Evolutionary conservation across 805 yeast species (phyloP).

Genomic region (Clavispora vitiphila): DNA sequence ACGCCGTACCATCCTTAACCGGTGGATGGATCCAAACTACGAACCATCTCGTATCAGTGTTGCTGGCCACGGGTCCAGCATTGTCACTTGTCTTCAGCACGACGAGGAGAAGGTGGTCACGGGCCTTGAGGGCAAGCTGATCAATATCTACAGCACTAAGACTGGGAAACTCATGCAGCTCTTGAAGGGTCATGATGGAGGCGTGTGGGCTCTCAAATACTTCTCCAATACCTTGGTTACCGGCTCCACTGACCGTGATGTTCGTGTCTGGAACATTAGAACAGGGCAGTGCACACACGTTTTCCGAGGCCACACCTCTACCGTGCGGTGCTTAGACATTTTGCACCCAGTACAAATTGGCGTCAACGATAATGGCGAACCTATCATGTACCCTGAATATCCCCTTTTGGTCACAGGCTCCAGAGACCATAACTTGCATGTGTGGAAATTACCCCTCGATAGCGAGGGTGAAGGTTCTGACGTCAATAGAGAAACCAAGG

Average conservation of each 20-base stretch:
- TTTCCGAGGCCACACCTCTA: slow-evolving; percentile 86
- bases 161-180: slow-evolving; percentile 62
- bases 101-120: slow-evolving; percentile 88
- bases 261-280: slow-evolving; percentile 86
- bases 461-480: slow-evolving; percentile 31
- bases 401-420: slow-evolving; percentile 60
- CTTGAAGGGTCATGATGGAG: slow-evolving; percentile 89
- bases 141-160: slow-evolving; percentile 73
- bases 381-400: slow-evolving; percentile 50
- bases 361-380: slow-evolving; percentile 52
- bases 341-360: slow-evolving; percentile 64
- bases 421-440: slow-evolving; percentile 41
- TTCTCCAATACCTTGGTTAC: slow-evolving; percentile 78
- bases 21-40: slow-evolving; percentile 78
- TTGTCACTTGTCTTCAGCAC: slow-evolving; percentile 93
- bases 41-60: slow-evolving; percentile 60
- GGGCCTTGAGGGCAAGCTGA: slow-evolving; percentile 83
- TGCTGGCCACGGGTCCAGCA: slow-evolving; percentile 66
- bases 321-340: slow-evolving; percentile 87
- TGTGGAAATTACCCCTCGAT: slow-evolving; percentile 53
- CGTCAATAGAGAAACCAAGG: slow-evolving; percentile 30
- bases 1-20: slow-evolving; percentile 48
- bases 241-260: slow-evolving; percentile 93
- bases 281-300: slow-evolving; percentile 87
- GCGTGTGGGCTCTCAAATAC: slow-evolving; percentile 97